These are phyloP conservation scores for Penicillium taxi DNA, from an alignment of 495 filamentous ascomycete species.

Conservation along the genomic window DNA sequence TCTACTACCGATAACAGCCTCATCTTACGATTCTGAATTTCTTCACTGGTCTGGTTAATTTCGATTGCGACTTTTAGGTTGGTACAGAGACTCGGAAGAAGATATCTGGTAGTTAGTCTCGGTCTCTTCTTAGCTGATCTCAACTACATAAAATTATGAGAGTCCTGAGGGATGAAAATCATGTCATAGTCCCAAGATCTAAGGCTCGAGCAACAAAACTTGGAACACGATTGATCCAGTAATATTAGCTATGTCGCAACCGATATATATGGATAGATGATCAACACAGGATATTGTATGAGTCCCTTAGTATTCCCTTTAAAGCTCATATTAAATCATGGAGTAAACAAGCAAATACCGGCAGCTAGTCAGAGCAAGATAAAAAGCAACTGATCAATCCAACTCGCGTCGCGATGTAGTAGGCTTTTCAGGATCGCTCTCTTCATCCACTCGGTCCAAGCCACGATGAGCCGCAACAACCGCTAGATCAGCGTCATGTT, in stretches of 20 bases:
- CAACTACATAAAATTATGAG: too few species aligned
- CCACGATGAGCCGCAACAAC: slow-evolving; percentile 28
- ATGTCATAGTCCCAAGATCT: too few species aligned
- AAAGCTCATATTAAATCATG: slow-evolving; percentile 1
- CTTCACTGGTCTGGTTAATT: not conserved
- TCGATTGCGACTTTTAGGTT: not conserved
- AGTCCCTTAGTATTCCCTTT: not conserved
- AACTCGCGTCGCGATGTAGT: slow-evolving; percentile 3
- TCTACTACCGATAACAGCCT: not conserved
- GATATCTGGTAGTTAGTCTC: too few species aligned
- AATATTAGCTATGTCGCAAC: too few species aligned
- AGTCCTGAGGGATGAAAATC: too few species aligned
- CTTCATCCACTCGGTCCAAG: slow-evolving; percentile 2
- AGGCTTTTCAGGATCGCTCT: slow-evolving; percentile 16
- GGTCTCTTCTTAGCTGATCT: too few species aligned
- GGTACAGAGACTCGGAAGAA: too few species aligned
- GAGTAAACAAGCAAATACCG: slow-evolving; percentile 16
- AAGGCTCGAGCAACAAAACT: too few species aligned
- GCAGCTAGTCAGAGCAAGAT: slow-evolving; percentile 6
- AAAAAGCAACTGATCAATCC: slow-evolving; percentile 6
- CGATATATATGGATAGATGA: not conserved
- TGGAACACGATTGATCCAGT: too few species aligned
- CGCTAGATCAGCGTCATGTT: slow-evolving; percentile 55
- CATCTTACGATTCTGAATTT: not conserved
- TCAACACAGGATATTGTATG: too few species aligned